These are phyloP conservation scores for Gastrolobium villosum DNA, from an alignment of 306 rosid species.

Conservation along the genomic window DNA sequence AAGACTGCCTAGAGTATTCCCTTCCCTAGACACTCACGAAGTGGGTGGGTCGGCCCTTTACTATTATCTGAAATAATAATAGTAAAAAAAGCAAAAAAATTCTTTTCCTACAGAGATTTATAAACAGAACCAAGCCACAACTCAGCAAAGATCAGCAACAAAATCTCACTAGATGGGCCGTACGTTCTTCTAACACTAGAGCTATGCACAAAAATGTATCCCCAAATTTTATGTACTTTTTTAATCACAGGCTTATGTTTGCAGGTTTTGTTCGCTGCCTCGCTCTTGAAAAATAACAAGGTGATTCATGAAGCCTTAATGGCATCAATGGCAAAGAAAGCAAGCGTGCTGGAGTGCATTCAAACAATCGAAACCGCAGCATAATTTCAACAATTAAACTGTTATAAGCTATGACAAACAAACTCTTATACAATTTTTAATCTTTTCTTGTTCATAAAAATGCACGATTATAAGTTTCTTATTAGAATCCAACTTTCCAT, in stretches of 20 bases:
- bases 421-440: background rate
- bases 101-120: constrained; percentile 64
- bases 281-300: constrained; percentile 84
- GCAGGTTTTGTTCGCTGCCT: constrained; percentile 87
- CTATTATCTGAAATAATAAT: constrained; percentile 6
- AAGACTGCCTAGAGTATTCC: too few relatives aligned
- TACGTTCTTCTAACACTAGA: constrained; percentile 54
- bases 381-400: constrained; percentile 38
- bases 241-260: constrained; percentile 10
- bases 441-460: constrained; percentile 29
- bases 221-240: constrained; percentile 2
- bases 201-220: background rate
- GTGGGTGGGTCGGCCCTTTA: too few relatives aligned
- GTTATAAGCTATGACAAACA: constrained; percentile 13
- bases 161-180: constrained; percentile 99
- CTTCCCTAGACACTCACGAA: too few relatives aligned
- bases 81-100: background rate
- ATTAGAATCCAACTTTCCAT: background rate
- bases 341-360: constrained; percentile 80
- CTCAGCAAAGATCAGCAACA: constrained; percentile 94
- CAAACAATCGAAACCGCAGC: constrained; percentile 80
- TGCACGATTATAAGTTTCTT: background rate
- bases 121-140: constrained; percentile 92
- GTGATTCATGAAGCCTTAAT: constrained; percentile 74
- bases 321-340: constrained; percentile 73